Conservation (phyloP, 2,329 filamentous ascomycete species). For the Xylariomycetidae sp. region DNA sequence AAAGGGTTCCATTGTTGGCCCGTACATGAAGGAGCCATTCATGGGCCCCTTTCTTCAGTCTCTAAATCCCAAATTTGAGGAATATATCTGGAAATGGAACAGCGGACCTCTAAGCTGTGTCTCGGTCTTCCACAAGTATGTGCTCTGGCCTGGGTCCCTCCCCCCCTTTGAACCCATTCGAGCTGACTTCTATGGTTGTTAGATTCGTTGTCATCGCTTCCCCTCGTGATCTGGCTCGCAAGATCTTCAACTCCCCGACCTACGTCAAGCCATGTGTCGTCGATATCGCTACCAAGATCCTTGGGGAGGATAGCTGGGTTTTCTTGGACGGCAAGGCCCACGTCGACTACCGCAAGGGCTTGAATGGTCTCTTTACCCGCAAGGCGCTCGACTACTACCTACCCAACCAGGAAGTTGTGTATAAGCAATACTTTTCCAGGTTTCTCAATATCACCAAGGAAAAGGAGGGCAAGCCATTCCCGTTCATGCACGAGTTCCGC, state of each 20-base stretch:
- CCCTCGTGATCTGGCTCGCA: constrained; percentile 89
- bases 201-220: constrained; percentile 97
- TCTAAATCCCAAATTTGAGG: constrained; percentile 83
- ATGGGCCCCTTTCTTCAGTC: constrained; percentile 96
- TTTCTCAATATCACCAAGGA: constrained; percentile 74
- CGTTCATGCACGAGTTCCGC: constrained; percentile 89
- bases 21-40: constrained; percentile 73
- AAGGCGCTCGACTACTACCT: constrained; percentile 84
- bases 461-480: constrained; percentile 66
- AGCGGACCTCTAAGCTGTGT: constrained; percentile 93
- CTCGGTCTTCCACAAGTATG: constrained; percentile 97
- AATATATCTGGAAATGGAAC: constrained; percentile 89
- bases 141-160: constrained; percentile 7
- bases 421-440: constrained; percentile 76
- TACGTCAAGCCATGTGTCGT: constrained; percentile 97
- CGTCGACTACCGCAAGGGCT: constrained; percentile 93
- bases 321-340: constrained; percentile 94
- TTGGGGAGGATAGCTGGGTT: constrained; percentile 91
- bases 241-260: constrained; percentile 89
- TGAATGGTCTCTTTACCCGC: constrained; percentile 92
- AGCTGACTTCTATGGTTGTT: constrained; percentile 3
- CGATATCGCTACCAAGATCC: constrained; percentile 87
- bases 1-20: constrained; percentile 73
- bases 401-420: constrained; percentile 87
- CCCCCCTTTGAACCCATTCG: background rate